These are phyloP conservation scores for Trichocomaceae sp. DNA, from an alignment of 2,329 filamentous ascomycete species.

Conservation along the genomic window DNA sequence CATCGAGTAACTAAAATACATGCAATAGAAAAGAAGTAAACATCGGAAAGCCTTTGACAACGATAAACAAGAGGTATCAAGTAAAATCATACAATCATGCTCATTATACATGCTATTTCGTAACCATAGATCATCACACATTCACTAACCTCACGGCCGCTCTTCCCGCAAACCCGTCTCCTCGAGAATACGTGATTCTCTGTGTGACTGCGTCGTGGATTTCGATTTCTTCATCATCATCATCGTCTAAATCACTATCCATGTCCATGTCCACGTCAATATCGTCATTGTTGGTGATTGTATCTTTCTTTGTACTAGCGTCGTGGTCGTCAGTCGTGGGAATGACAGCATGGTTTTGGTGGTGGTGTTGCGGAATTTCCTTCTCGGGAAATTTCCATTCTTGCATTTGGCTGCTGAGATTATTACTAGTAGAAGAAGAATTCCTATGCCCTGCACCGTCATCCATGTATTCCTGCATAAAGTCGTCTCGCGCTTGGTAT, in stretches of 20 bases:
- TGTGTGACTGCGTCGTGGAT: conserved; percentile 13
- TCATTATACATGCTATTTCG: neutral
- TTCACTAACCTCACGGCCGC: conserved; percentile 12
- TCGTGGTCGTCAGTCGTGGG: neutral
- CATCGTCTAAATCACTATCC: conserved; percentile 2
- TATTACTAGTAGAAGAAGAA: neutral
- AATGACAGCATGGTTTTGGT: neutral
- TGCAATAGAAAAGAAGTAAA: neutral
- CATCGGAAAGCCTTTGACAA: neutral
- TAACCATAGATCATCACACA: neutral
- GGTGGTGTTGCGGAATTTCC: neutral
- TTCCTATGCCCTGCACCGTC: neutral
- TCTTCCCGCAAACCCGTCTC: conserved; percentile 5
- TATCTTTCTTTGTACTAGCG: neutral
- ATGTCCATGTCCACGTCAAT: neutral
- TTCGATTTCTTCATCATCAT: conserved; percentile 6
- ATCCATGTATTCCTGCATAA: conserved; percentile 14
- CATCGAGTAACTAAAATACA: neutral
- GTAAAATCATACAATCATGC: neutral
- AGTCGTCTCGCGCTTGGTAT: conserved; percentile 9
- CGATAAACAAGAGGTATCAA: neutral
- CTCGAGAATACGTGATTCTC: conserved; percentile 2
- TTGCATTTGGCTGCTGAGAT: neutral
- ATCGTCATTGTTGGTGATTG: neutral
- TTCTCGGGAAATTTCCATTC: neutral